phyloP scores from a whole-genome alignment of 768 basidiomycete species.

The Suillus americanus region DNA sequence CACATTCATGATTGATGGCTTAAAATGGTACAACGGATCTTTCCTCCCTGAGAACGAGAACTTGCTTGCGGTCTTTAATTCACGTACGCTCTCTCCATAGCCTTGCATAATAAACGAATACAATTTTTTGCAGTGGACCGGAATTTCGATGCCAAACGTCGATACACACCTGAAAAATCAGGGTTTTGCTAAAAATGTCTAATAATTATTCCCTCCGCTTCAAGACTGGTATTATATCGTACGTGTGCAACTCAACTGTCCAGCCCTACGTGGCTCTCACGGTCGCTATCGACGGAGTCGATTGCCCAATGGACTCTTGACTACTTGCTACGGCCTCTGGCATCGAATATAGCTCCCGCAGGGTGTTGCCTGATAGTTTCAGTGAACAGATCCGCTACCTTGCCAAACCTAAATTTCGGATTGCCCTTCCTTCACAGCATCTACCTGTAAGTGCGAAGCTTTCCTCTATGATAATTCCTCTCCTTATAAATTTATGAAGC shows the following conservation, averaged over 20 bases:
- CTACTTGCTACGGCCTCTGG: slow-evolving; percentile 17
- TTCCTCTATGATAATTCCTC: not conserved
- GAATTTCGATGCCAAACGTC: slow-evolving; percentile 4
- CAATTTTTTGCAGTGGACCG: not conserved
- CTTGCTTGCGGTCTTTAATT: slow-evolving; percentile 24
- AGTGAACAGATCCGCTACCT: not conserved
- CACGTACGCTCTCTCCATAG: slow-evolving; percentile 16
- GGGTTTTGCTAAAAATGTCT: not conserved
- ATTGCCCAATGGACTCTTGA: slow-evolving; percentile 24
- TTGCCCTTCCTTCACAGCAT: slow-evolving; percentile 11
- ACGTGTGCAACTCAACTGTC: slow-evolving; percentile 20
- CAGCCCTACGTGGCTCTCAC: slow-evolving; percentile 23
- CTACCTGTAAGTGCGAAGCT: slow-evolving; percentile 9
- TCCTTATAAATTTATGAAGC: slow-evolving; percentile 8
- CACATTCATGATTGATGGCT: slow-evolving; percentile 24
- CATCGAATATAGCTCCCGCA: not conserved
- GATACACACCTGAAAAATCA: not conserved
- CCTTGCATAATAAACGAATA: not conserved
- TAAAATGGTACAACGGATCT: slow-evolving; percentile 31
- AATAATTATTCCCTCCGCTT: not conserved
- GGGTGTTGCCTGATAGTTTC: slow-evolving; percentile 1
- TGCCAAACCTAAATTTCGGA: slow-evolving; percentile 8
- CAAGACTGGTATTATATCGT: slow-evolving; percentile 11
- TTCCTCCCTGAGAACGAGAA: slow-evolving; percentile 19
- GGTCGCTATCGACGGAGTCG: slow-evolving; percentile 26